Evolutionary conservation across 1,139 yeast genomes (phyloP).

Genomic region (Protomyces macrosporus): DNA sequence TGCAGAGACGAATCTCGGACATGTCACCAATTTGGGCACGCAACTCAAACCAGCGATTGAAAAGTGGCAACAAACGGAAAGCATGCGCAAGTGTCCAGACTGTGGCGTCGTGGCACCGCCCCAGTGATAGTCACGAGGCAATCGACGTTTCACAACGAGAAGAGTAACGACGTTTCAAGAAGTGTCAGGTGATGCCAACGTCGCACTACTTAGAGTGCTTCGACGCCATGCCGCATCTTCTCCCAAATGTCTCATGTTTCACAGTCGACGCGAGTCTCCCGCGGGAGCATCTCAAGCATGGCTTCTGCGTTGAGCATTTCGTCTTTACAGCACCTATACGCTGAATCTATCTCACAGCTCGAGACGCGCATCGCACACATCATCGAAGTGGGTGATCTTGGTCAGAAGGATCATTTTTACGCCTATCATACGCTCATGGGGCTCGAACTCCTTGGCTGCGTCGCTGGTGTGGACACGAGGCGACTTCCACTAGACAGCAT

Average conservation of each 20-base stretch:
- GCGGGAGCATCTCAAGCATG: neutral
- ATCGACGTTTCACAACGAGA: neutral
- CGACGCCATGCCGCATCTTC: too few species aligned
- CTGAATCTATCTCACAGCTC: neutral
- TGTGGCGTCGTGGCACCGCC: slow-evolving; percentile 56
- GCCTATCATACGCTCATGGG: neutral
- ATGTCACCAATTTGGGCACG: slow-evolving; percentile 77
- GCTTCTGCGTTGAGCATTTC: neutral
- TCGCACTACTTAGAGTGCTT: too few species aligned
- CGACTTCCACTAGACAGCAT: neutral
- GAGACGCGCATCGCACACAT: neutral
- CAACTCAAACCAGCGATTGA: slow-evolving; percentile 81
- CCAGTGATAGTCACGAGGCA: slow-evolving; percentile 9
- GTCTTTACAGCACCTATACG: neutral
- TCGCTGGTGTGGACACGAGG: neutral
- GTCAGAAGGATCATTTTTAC: neutral
- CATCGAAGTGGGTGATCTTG: neutral
- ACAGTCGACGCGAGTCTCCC: neutral
- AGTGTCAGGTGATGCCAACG: too few species aligned
- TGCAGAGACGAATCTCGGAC: slow-evolving; percentile 65
- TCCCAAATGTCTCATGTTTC: neutral
- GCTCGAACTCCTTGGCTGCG: neutral
- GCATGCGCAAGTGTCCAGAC: slow-evolving; percentile 62
- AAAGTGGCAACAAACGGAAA: slow-evolving; percentile 58
- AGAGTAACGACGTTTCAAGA: too few species aligned